Conservation (phyloP, 208 protist genomes). For the Acanthamoeba castellanii region DNA sequence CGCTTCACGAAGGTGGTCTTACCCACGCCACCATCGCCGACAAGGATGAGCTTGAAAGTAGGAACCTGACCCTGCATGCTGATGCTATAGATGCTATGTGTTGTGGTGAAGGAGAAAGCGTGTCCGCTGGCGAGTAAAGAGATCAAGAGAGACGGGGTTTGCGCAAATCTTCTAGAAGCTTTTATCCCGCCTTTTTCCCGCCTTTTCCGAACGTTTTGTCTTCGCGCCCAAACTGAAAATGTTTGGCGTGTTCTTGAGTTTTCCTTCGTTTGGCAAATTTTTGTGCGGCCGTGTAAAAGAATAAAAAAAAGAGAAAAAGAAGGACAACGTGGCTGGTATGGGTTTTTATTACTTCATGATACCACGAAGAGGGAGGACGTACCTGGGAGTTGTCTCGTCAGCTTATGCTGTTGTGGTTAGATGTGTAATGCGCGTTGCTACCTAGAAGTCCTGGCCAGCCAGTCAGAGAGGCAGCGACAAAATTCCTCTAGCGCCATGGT, state of each 20-base stretch:
- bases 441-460: no score
- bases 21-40: slow-evolving; percentile 99
- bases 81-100: neutral
- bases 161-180: slow-evolving; percentile 21
- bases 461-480: no score
- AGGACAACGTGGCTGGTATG: no score
- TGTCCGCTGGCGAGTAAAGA: neutral
- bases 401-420: no score
- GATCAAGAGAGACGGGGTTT: slow-evolving; percentile 58
- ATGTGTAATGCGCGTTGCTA: no score
- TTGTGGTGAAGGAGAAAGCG: neutral
- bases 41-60: slow-evolving; percentile 99
- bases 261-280: neutral
- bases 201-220: neutral
- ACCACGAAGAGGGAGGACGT: neutral
- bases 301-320: neutral
- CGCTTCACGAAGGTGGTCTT: slow-evolving; percentile 99
- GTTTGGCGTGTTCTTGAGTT: neutral
- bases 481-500: no score
- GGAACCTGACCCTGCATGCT: slow-evolving; percentile 85
- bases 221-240: slow-evolving; percentile 16
- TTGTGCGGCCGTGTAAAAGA: no score
- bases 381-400: neutral
- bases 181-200: slow-evolving; percentile 55
- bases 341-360: neutral